These are phyloP conservation scores for Fraxinus sp. DNA, from an alignment of 305 asterid species.

Conservation along the genomic window DNA sequence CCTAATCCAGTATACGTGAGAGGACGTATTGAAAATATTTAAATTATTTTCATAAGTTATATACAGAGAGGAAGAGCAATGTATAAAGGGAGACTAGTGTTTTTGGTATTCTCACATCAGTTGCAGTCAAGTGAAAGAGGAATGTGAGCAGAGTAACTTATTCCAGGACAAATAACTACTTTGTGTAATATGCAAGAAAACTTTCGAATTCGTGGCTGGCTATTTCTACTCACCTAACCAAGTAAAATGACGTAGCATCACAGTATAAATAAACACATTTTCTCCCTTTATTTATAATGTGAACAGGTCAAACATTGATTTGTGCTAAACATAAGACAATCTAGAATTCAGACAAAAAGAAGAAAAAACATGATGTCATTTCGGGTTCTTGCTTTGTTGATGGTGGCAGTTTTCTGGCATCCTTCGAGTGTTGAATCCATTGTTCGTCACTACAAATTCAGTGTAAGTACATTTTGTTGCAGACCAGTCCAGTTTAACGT, in stretches of 20 bases:
- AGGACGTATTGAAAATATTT: background rate
- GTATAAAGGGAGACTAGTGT: constrained; percentile 28
- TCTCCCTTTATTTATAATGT: constrained; percentile 29
- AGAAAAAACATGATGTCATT: constrained; percentile 18
- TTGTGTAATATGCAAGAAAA: constrained; percentile 62
- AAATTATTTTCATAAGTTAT: background rate
- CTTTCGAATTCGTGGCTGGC: constrained; percentile 33
- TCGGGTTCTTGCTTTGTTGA: constrained; percentile 26
- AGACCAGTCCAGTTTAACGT: background rate
- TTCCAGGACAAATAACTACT: constrained; percentile 17
- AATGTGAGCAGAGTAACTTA: constrained; percentile 11
- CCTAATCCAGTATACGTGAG: background rate
- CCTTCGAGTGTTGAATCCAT: constrained; percentile 31
- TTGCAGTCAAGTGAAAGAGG: constrained; percentile 27
- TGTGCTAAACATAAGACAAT: constrained; percentile 7
- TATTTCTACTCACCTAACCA: constrained; percentile 47
- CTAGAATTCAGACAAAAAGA: background rate
- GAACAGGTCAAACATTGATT: background rate
- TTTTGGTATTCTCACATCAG: constrained; percentile 31
- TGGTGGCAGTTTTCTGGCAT: constrained; percentile 27
- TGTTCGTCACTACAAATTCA: constrained; percentile 55
- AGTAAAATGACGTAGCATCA: constrained; percentile 51
- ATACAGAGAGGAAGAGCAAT: constrained; percentile 1
- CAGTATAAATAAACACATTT: background rate
- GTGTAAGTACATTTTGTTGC: constrained; percentile 34